These are phyloP conservation scores for Choiromyces venosus DNA, from an alignment of 495 filamentous ascomycete species.

Conservation along the genomic window DNA sequence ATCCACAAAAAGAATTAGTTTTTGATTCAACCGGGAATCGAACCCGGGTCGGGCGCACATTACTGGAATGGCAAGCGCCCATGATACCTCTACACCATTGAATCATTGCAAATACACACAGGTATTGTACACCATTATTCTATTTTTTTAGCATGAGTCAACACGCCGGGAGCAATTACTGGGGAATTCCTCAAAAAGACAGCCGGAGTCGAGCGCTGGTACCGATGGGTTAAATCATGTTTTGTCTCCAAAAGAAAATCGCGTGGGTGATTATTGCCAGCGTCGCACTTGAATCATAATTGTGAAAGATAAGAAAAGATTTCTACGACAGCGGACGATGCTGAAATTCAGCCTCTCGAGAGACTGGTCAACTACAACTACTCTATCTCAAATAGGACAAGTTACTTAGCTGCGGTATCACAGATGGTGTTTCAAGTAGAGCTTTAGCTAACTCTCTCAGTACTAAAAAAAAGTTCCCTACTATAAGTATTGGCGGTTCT, in stretches of 20 bases:
- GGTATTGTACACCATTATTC: not conserved
- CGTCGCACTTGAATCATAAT: not conserved
- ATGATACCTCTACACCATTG: constrained; percentile 33
- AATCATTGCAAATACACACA: constrained; percentile 1
- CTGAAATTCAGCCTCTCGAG: not conserved
- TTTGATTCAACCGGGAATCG: constrained; percentile 12
- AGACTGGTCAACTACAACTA: not conserved
- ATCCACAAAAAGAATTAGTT: not conserved
- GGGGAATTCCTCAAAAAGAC: not conserved
- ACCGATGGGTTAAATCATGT: not conserved
- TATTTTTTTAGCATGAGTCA: not conserved
- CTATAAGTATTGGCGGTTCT: not conserved
- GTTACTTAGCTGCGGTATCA: not conserved
- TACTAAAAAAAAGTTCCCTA: not conserved
- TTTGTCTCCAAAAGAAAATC: not conserved
- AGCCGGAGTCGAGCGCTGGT: not conserved
- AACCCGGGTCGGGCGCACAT: constrained; percentile 15
- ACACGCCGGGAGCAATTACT: not conserved
- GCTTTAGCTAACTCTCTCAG: not conserved
- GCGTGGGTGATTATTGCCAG: not conserved
- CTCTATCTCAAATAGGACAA: not conserved
- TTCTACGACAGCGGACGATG: not conserved
- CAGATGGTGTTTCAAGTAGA: not conserved
- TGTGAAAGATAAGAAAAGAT: not conserved
- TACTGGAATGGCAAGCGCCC: constrained; percentile 4